Evolutionary conservation across 1,139 yeast genomes (phyloP), one percentile per base, ranked within the genome.

Genomic region (Hansenula sp.): DNA sequence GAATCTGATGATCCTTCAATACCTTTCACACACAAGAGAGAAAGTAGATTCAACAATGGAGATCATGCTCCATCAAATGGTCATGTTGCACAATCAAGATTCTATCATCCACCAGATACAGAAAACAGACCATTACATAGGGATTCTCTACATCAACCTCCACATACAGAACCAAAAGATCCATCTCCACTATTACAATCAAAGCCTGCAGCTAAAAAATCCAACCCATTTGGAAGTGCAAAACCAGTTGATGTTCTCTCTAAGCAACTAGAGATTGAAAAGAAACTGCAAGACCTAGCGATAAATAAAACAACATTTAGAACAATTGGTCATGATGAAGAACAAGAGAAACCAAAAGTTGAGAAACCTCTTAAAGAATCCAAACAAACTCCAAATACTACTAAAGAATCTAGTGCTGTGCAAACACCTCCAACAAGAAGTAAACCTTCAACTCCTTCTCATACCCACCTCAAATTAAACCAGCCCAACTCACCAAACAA

Each of bases 251-350:
- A 75, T 49, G 68, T 73, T 1, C 57, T 70, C 21, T 60, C 75
- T 3, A 71, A 66, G 46, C 71, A 70, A 42, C 47, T 66, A 33
- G 77, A 73, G 42, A 56, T 75, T 16, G 79, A 75, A 39, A 65
- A 68, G 40, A 61, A 73, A 51, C 60, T 82, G 44, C 64, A 71
- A 8, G 65, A 68, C 38, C 61, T 79, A 34, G 66, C 65, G 24
- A 63, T 73, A 16, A 81, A 81, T 52, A 71, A 74, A 32, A 79
- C 84, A 0, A 81, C 86, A 0, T 69, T 75, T 38, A 73, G 71
- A 53, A 77, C 80, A 2, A 48, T 73, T 29, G 77, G 74, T 0
- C 41, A 41, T 25, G 21, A 35, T 3, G 39, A 30, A 9, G 35
- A 34, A 14, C n/a, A 22, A 5, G 26, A 5, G 5, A 36, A 6